Base-by-base conservation (phyloP, 768 basidiomycete genomes). In the Sistotremastrum niveocremeum region DNA sequence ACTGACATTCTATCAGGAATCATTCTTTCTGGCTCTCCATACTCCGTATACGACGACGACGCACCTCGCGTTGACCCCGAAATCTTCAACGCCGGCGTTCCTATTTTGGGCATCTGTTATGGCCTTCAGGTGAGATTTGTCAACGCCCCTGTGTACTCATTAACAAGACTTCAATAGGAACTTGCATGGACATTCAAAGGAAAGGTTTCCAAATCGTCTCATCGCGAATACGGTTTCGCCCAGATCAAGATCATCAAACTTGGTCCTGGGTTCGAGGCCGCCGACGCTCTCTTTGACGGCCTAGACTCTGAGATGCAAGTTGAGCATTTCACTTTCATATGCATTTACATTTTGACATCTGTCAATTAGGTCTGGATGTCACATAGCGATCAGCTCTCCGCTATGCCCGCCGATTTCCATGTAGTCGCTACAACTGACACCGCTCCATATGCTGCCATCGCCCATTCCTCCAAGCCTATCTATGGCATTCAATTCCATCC, bases 401-500 rank as follows among this genome's bases (percentile, higher is more conserved):
- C 71, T 42, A 74, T 84, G 2, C 95, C 94, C 10, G 65, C 79
- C 0, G 69, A 82, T 55, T 99, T 95, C 65, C 80, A 86, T 57
- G 75, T 84, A 53, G 87, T 98, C 53, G 94, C 90, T 5, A 72
- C 74, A 41, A 99, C 95, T 0, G 64, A 73, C 11, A 82, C 81
- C 1, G 91, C 94, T 0, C 94, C 94, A 0, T 98, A 71, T 59
- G 93, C 93, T 7, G 93, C 93, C 2, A 77, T 98, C 51, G 89
- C 89, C 5, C 95, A 99, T 65, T 68, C 91, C 56, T 67, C 77
- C 5, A 91, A 87, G 56, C 80, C 85, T 1, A 71, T 95, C 57
- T 99, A 89, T 54, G 95, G 94, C 32, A 95, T 99, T 37, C 95
- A 99, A 57, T 99, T 98, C 69, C 95, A 99, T 59, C 90, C 94